These are phyloP conservation scores for Bjerkandera adusta DNA, from an alignment of 1,284 basidiomycete genomes.

Conservation along the genomic window DNA sequence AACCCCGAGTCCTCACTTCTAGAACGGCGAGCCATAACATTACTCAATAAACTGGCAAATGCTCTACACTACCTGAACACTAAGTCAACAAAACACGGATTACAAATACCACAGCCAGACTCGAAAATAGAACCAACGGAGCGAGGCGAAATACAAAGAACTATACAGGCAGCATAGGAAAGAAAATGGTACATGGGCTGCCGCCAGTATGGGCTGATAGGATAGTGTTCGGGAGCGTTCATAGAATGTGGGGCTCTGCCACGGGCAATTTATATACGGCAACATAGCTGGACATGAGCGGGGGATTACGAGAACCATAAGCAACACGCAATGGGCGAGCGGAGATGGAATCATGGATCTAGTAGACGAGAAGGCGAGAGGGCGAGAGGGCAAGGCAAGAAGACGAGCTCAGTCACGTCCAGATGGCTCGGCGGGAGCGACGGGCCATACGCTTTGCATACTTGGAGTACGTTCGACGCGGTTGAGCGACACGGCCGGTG, in stretches of 20 bases:
- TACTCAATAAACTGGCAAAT: conserved; percentile 3
- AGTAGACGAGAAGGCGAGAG: neutral
- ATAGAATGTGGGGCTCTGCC: neutral
- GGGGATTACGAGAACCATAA: neutral
- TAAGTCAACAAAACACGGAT: conserved; percentile 4
- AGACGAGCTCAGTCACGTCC: conserved; percentile 24
- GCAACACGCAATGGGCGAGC: neutral
- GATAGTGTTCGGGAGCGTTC: conserved; percentile 1
- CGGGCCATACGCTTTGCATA: conserved; percentile 29
- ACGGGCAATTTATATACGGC: too few species aligned
- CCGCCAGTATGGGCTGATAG: conserved; percentile 7
- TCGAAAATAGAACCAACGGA: neutral
- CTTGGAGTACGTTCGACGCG: conserved; percentile 26
- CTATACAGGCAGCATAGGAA: too few species aligned
- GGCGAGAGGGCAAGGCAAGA: neutral
- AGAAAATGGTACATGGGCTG: conserved; percentile 4
- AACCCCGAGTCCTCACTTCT: too few species aligned
- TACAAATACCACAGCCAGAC: conserved; percentile 3
- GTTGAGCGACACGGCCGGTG: conserved; percentile 29
- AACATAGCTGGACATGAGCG: too few species aligned
- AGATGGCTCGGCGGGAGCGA: conserved; percentile 26
- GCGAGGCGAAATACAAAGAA: conserved; percentile 1
- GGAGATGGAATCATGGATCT: neutral
- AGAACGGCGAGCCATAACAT: neutral
- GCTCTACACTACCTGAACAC: conserved; percentile 4